Evolutionary conservation across 23 red algal species (phyloP), one percentile per base, ranked within the genome.

Genomic region (Gracilariopsis chorda): DNA sequence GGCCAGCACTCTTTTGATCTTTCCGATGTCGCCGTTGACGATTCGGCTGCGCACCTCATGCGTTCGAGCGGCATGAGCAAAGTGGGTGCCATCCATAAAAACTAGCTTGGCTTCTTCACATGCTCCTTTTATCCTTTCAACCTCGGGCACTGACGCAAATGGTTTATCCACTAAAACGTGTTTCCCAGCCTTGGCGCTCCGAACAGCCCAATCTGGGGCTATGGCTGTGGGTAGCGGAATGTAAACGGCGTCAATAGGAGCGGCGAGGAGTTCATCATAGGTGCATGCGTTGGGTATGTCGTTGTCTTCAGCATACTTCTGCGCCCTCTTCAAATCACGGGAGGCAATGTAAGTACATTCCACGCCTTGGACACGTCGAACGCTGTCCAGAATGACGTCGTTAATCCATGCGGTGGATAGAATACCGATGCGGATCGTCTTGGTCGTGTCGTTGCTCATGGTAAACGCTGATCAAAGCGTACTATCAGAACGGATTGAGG

Each of bases 161-260:
- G 93, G 86, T 58, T 96, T 96, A 49, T 96, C 94, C 4, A 96
- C 94, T 20, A 96, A 55, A 12, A 96, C 61, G 37, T 96, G 94
- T 51, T 93, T 89, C 49, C 87, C 82, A 1, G 84, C 73, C 19
- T 69, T 53, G 9, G 79, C 94, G 28, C 72, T 61, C 51, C 78
- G 78, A 30, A 92, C 32, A 13, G 94, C 90, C 87, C 87, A 96
- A 27, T 42, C 60, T n/a, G 78, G 43, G 8, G 89, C 88, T 4
- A 93, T 29, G 16, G 79, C 86, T 58, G 94, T 96, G n/a, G 94
- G 94, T 37, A 96, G 65, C 23, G 94, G 94, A 23, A 96, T 82
- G 58, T 93, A 96, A 17, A 96, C 83, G 32, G 90, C 90, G 59
- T 92, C 60, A 25, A 93, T 52, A 13, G 44, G 27, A 48, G 87